Evolutionary conservation across 2,329 filamentous ascomycete species (phyloP).

Genomic region (Clonostachys rosea): DNA sequence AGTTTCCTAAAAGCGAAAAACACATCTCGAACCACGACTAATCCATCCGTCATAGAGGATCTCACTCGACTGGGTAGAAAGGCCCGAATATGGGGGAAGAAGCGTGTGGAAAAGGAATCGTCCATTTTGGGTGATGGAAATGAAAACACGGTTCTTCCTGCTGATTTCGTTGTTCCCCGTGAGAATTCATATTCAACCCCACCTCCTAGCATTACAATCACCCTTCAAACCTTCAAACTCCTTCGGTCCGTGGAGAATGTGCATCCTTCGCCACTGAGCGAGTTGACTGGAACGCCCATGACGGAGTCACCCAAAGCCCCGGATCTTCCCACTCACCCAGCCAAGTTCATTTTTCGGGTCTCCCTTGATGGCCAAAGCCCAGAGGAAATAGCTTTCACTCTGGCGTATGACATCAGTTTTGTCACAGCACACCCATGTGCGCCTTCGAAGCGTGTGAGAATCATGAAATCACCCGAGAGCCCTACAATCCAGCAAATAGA

Average conservation of each 20-base stretch:
- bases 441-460: conserved; percentile 49
- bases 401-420: conserved; percentile 58
- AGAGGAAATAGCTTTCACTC: conserved; percentile 34
- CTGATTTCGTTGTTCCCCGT: conserved; percentile 58
- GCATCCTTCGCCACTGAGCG: conserved; percentile 36
- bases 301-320: conserved; percentile 26
- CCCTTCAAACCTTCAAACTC: conserved; percentile 46
- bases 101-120: conserved; percentile 53
- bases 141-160: conserved; percentile 47
- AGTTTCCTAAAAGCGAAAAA: conserved; percentile 11
- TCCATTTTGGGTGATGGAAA: conserved; percentile 55
- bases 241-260: conserved; percentile 35
- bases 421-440: conserved; percentile 63
- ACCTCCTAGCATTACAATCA: conserved; percentile 41
- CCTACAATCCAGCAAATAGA: conserved; percentile 55
- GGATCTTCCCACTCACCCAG: conserved; percentile 25
- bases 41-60: conserved; percentile 30
- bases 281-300: conserved; percentile 28
- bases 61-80: conserved; percentile 44
- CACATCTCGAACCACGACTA: background rate
- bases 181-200: conserved; percentile 47
- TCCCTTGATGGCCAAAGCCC: conserved; percentile 30
- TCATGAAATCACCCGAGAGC: conserved; percentile 55
- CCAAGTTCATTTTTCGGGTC: conserved; percentile 25
- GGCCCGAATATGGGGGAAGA: conserved; percentile 58